Conservation (phyloP, 257 asterid species). For the Verbascum thapsus region DNA sequence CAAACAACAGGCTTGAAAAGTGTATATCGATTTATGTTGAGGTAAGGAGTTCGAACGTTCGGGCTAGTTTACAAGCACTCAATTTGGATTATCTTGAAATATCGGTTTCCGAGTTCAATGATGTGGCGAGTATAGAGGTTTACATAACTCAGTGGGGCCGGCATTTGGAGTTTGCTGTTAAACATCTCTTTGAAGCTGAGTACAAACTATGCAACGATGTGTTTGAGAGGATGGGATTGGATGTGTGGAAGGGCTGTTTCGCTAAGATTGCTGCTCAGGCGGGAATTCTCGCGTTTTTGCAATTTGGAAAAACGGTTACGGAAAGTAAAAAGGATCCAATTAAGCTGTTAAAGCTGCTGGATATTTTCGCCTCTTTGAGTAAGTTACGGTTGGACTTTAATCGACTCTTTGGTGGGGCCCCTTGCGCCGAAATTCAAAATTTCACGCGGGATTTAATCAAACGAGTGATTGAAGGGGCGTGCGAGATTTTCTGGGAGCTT, state of each 20-base stretch:
- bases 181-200: conserved; percentile 85
- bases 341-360: conserved; percentile 74
- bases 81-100: conserved; percentile 88
- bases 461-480: conserved; percentile 78
- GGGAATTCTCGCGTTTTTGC: conserved; percentile 77
- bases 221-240: conserved; percentile 77
- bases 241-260: conserved; percentile 79
- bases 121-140: conserved; percentile 73
- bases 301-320: conserved; percentile 80
- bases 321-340: conserved; percentile 91
- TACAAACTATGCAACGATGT: conserved; percentile 75
- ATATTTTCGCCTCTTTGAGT: conserved; percentile 75
- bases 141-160: conserved; percentile 78
- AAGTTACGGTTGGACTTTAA: conserved; percentile 87
- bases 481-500: conserved; percentile 93
- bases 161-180: conserved; percentile 88
- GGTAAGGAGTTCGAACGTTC: conserved; percentile 72
- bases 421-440: conserved; percentile 81
- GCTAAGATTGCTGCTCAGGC: conserved; percentile 86
- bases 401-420: conserved; percentile 81
- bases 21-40: conserved; percentile 77
- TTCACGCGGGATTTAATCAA: conserved; percentile 78
- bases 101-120: conserved; percentile 76
- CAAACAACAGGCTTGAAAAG: conserved; percentile 61
- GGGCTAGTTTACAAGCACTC: conserved; percentile 80